Conservation (phyloP, 805 yeast species). For the Metschnikowia cerradonensis region DNA sequence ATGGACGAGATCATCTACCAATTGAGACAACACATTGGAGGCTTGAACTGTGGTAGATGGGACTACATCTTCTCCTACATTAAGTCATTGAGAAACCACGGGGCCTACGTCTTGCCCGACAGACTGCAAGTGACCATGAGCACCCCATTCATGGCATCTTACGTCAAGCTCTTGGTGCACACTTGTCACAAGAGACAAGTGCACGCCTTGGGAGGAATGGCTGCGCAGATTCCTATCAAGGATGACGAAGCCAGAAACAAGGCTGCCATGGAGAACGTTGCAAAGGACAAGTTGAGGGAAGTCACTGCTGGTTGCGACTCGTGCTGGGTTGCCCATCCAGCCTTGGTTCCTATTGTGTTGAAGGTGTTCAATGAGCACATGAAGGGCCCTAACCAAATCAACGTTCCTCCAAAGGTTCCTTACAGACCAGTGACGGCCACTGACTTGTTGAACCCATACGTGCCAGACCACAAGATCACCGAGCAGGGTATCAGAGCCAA, state of each 20-base stretch:
- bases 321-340: constrained; percentile 89
- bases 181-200: constrained; percentile 76
- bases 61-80: constrained; percentile 81
- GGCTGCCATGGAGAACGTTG: constrained; percentile 67
- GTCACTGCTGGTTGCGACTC: constrained; percentile 80
- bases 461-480: constrained; percentile 61
- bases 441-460: constrained; percentile 60
- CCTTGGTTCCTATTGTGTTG: constrained; percentile 68
- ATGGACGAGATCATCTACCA: constrained; percentile 81
- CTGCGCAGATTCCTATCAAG: constrained; percentile 81
- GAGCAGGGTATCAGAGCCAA: constrained; percentile 68
- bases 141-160: constrained; percentile 76
- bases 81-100: constrained; percentile 67
- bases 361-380: constrained; percentile 68
- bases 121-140: constrained; percentile 76
- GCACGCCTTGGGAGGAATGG: constrained; percentile 90
- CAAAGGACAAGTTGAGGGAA: constrained; percentile 72
- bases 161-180: constrained; percentile 68
- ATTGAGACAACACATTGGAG: constrained; percentile 71
- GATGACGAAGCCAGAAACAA: constrained; percentile 60
- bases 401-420: constrained; percentile 43
- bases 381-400: constrained; percentile 82
- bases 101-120: constrained; percentile 69
- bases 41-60: constrained; percentile 88
- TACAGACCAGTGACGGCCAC: constrained; percentile 55